Evolutionary conservation across 441 rosid species (phyloP), one percentile per base, ranked within the genome.

Genomic region (Gossypium gossypioides): DNA sequence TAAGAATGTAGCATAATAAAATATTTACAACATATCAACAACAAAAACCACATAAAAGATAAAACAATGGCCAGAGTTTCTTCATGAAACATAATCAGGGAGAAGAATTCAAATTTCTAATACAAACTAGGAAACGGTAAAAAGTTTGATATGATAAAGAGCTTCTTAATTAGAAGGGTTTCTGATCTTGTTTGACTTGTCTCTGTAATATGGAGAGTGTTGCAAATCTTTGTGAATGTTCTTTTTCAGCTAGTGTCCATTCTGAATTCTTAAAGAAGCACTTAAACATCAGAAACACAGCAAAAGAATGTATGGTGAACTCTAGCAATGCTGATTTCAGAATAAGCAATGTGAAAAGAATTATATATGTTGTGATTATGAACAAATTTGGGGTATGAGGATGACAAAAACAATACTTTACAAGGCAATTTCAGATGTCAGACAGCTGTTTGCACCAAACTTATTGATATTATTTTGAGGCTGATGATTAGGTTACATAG

Each of bases 1-100:
- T 48, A 46, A 44, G 34, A 6, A 5, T 24, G 42, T 25, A 67
- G 58, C 71, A 67, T 48, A 40, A 8, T 67, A 46, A 13, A 44
- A n/a, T 67, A 68, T 51, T 51, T 68, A 52, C 27, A 68, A 68
- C 60, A 52, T 27, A 51, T 29, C 16, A 52, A 51, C 6, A 68
- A 68, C 40, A 40, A 68, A 44, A 29, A 51, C 25, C 46, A 16
- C 27, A 29, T 50, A 50, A 68, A 52, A 51, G 60, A 18, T 62
- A 9, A 62, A 34, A 16, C 3, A 9, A 62, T 9, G 15, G 27
- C 27, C 50, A 62, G 67, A 61, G 50, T 34, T 62, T 34, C 50
- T 34, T 37, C 50, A 18, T 34, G 42, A 34, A 37, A 62, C 24
- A 27, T 4, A 16, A 68, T 9, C 71, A 29, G 25, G 59, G 0